Evolutionary conservation across 2,329 filamentous ascomycete species (phyloP), one percentile per base, ranked within the genome.

Genomic region (Apiospora kogelbergensis): DNA sequence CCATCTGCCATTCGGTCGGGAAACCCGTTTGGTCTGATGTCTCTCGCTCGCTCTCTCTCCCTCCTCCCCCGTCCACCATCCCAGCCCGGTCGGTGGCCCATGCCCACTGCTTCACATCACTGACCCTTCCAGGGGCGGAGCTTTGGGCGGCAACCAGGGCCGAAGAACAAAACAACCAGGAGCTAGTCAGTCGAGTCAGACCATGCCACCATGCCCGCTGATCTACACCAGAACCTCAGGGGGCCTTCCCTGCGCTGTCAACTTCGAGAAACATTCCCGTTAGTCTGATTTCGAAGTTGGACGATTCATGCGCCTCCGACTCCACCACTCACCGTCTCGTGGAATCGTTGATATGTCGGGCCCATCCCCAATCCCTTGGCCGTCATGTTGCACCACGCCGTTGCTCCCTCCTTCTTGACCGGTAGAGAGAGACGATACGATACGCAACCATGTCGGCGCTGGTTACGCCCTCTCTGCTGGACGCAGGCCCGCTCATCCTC

Each of bases 401-500:
- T 57, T 57, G 48, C 48, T 57, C 26, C 15, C 9, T 13, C 48
- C 26, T 57, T 57, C 15, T 57, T 30, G 4, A 57, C 26, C 48
- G 9, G 48, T 17, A 20, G 48, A 20, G 48, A 33, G 48, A 30
- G 13, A 30, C n/a, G 5, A 30, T 6, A 57, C 26, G 7, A 57
- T 57, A 57, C 48, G 26, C 26, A 57, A 33, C 48, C 2, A 57
- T 57, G 48, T 57, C 48, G 48, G 48, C 48, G 48, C 48, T 57
- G 48, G 48, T 20, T 57, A 33, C 48, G 48, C 48, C 63, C n/a
- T 44, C 63, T 65, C 17, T 37, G 41, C 46, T 24, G 24, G 64
- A 66, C 64, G 45, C 66, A n/a, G 64, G 69, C 22, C 67, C 67
- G 26, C 33, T 26, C n/a, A 65, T 70, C 22, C 40, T 66, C 30